Evolutionary conservation across 805 yeast species (phyloP).

Genomic region (Candida xyloterini): DNA sequence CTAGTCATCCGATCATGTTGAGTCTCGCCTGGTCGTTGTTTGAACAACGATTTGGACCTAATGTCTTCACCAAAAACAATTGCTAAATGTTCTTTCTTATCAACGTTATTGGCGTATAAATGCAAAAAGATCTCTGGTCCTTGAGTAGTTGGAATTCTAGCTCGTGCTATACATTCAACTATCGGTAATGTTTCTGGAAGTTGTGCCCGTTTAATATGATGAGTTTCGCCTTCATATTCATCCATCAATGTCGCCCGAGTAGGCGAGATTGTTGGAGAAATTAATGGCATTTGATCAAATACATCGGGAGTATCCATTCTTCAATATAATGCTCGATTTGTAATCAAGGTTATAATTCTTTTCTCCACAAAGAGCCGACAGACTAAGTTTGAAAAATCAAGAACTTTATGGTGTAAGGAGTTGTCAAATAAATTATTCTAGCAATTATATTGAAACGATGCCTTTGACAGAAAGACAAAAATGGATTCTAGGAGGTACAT

Average conservation of each 20-base stretch:
- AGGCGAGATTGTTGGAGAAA: conserved; percentile 41
- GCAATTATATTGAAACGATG: conserved; percentile 6
- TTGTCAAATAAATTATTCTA: neutral
- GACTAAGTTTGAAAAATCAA: neutral
- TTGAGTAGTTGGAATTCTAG: conserved; percentile 92
- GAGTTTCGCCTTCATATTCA: conserved; percentile 6
- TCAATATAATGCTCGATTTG: neutral
- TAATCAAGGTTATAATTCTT: neutral
- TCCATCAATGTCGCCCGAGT: conserved; percentile 12
- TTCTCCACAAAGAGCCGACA: conserved; percentile 1
- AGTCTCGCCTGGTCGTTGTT: conserved; percentile 61
- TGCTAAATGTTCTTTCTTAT: conserved; percentile 92
- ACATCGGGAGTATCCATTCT: conserved; percentile 19
- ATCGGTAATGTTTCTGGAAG: conserved; percentile 60
- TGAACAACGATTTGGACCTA: conserved; percentile 71
- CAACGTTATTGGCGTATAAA: conserved; percentile 80
- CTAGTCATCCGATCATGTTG: conserved; percentile 96
- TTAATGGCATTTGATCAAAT: conserved; percentile 36
- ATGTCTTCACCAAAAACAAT: conserved; percentile 94
- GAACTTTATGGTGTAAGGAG: conserved; percentile 3
- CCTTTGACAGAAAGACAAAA: conserved; percentile 29
- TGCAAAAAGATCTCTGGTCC: conserved; percentile 95
- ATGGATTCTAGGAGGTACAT: conserved; percentile 30
- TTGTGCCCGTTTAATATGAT: conserved; percentile 33
- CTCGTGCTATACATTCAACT: conserved; percentile 88